Evolutionary conservation across 1,139 yeast species (phyloP).

Genomic region (Ogataea hybrid): DNA sequence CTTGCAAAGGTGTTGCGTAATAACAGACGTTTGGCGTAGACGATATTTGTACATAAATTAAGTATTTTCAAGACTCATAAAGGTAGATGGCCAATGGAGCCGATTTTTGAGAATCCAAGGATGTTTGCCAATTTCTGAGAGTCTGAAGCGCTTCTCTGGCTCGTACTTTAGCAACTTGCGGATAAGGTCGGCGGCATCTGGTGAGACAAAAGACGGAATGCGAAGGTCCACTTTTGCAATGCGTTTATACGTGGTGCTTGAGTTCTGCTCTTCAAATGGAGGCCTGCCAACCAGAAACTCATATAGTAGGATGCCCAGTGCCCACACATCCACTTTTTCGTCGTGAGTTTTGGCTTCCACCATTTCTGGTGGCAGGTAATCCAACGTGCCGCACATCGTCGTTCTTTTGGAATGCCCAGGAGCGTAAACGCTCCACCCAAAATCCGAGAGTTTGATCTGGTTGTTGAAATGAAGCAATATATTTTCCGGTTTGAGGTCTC

Average conservation of each 20-base stretch:
- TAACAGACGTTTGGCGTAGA: slow-evolving; percentile 37
- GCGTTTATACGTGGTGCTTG: slow-evolving; percentile 72
- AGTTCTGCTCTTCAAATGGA: slow-evolving; percentile 77
- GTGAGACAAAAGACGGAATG: slow-evolving; percentile 67
- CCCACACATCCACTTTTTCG: slow-evolving; percentile 84
- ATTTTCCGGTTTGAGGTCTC: slow-evolving; percentile 93
- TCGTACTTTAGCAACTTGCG: slow-evolving; percentile 56
- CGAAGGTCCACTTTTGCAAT: slow-evolving; percentile 74
- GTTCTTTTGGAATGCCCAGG: slow-evolving; percentile 48
- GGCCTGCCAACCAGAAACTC: slow-evolving; percentile 89
- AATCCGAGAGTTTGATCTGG: slow-evolving; percentile 79
- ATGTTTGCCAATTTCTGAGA: slow-evolving; percentile 64
- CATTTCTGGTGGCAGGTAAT: slow-evolving; percentile 95
- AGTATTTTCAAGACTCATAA: slow-evolving; percentile 9
- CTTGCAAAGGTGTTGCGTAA: slow-evolving; percentile 68
- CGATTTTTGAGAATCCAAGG: slow-evolving; percentile 79
- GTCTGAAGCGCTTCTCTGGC: slow-evolving; percentile 62
- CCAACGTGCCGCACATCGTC: slow-evolving; percentile 94
- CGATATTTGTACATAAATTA: slow-evolving; percentile 3
- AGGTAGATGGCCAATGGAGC: slow-evolving; percentile 41
- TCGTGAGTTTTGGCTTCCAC: slow-evolving; percentile 83
- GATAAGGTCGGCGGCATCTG: slow-evolving; percentile 79
- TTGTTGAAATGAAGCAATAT: slow-evolving; percentile 73
- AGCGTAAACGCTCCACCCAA: slow-evolving; percentile 91
- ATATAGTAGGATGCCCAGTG: slow-evolving; percentile 82